Base-by-base conservation (phyloP, 164 flowering plant species). In the Echeveria elegans region DNA sequence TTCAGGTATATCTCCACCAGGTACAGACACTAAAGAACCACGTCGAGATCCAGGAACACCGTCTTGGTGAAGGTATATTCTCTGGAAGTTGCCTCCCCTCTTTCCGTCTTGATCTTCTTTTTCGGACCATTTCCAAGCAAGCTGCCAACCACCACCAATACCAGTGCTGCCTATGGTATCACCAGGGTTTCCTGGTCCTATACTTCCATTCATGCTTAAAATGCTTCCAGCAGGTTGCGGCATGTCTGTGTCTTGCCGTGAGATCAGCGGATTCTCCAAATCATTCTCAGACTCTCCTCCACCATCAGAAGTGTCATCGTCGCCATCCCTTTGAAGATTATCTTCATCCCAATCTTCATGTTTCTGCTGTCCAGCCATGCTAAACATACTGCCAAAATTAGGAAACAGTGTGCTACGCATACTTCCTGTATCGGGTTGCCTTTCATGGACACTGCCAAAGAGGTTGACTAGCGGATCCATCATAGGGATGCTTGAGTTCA, bases 121-220 rank as follows among this genome's bases (percentile, higher is more conserved):
- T 47, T 81, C 86, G 0, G 82, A 19, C 86, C 86, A 85, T 70
- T 83, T 76, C 85, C 85, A 85, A n/a, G 88, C 88, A 26, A 85
- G 65, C 64, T 83, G 88, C 88, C 88, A 85, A 19, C 88, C 88
- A 29, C 88, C 85, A 29, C 88, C 88, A 69, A 85, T 85, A 26
- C 30, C 74, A 77, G 69, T 66, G 77, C 68, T 63, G 26, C 77
- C 72, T 16, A 70, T 7, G 34, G 77, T 53, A 64, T 76, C 78
- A 2, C 80, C 83, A 48, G 75, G 79, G 14, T 72, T 30, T 11
- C 69, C 62, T 26, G 67, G 69, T 24, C 28, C 72, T 72, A 77
- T 31, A 48, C 76, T 85, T 72, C 77, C 80, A 0, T 80, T 83
- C 70, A 77, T 10, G 66, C 79, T 77, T 56, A 56, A 26, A 28